A percentile compares a stretch with the other conserved stretches of the same genome.
phyloP scores from a whole-genome alignment of 108 stramenopile species.

The Hondaea fermentalgiana region DNA sequence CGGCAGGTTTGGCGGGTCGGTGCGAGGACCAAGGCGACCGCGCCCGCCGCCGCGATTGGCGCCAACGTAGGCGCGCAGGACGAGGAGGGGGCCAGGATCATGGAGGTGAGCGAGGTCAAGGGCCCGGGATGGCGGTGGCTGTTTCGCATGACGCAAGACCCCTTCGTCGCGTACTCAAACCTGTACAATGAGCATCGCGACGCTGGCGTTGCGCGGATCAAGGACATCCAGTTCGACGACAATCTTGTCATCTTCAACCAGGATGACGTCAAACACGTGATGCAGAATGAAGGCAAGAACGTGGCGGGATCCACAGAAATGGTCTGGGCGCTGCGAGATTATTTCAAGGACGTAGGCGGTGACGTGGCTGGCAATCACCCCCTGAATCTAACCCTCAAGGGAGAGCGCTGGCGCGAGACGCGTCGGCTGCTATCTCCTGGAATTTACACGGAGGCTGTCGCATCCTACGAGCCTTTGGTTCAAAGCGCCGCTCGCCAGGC shows the following conservation, averaged over 20 bases:
- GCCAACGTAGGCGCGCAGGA: too few species aligned
- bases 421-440: not conserved
- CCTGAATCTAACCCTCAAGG: not conserved
- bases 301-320: not conserved
- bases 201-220: not conserved
- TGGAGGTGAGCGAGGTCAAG: not conserved
- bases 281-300: not conserved
- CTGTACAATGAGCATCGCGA: not conserved
- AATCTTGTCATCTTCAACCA: not conserved
- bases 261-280: not conserved
- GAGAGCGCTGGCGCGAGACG: not conserved
- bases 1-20: too few species aligned
- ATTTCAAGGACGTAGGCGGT: not conserved
- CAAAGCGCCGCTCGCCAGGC: not conserved
- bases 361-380: not conserved
- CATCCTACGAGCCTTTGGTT: not conserved
- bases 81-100: not conserved
- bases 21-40: too few species aligned
- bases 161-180: not conserved
- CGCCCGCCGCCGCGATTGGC: too few species aligned
- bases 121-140: slow-evolving; percentile 7
- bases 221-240: not conserved
- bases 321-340: not conserved
- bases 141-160: not conserved
- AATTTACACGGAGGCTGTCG: not conserved